These are phyloP conservation scores for Annona squamosa DNA, from an alignment of 164 flowering plant genomes.

Conservation along the genomic window DNA sequence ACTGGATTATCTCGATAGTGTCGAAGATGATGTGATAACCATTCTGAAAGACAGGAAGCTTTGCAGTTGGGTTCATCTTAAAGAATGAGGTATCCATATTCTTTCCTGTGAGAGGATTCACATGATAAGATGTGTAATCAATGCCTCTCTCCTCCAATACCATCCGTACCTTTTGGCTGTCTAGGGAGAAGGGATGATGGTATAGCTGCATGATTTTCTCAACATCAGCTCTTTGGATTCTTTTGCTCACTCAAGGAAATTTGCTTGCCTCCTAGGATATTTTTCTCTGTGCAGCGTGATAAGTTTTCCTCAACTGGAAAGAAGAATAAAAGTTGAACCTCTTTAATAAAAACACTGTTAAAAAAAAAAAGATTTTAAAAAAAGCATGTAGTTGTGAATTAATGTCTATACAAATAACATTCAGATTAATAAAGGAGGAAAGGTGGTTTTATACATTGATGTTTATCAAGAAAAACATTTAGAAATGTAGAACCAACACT, in stretches of 20 bases:
- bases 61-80: conserved; percentile 64
- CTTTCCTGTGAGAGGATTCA: conserved; percentile 89
- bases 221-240: conserved; percentile 13
- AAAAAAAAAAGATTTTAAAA: neutral
- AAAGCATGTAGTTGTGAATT: neutral
- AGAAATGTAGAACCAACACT: neutral
- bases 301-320: neutral
- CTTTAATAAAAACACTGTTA: neutral
- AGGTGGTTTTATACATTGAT: neutral
- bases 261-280: neutral
- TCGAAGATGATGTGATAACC: conserved; percentile 65
- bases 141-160: conserved; percentile 81
- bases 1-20: conserved; percentile 81
- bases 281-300: neutral
- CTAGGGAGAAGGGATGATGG: conserved; percentile 83
- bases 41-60: conserved; percentile 85
- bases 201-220: conserved; percentile 73
- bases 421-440: neutral
- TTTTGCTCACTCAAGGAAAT: neutral
- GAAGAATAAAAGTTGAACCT: neutral
- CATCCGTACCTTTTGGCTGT: conserved; percentile 93
- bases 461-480: neutral
- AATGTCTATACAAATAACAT: neutral
- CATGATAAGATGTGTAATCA: conserved; percentile 84
- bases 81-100: conserved; percentile 78